Percentiles rank a stretch among this genome's conserved stretches.
phyloP scores from a whole-genome alignment of 768 basidiomycete species.

The Boletus reticuloceps region DNA sequence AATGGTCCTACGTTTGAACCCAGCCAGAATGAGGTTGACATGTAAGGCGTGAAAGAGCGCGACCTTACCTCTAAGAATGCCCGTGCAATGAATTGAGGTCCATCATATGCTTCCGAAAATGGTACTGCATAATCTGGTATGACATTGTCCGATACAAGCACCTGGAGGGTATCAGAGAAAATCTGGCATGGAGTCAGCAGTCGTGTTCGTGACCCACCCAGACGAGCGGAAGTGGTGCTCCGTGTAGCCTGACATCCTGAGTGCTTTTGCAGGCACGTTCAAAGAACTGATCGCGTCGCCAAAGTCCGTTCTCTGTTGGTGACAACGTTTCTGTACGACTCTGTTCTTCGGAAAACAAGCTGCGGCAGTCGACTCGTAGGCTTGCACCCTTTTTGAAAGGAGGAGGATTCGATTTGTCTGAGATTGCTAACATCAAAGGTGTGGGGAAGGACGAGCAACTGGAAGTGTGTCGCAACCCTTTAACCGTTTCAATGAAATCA shows the following conservation, averaged over 20 bases:
- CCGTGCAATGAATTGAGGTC: conserved; percentile 27
- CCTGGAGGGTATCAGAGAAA: conserved; percentile 5
- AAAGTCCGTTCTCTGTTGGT: not conserved
- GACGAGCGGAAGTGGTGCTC: conserved; percentile 25
- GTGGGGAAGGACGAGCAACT: conserved; percentile 2
- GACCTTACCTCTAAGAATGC: conserved; percentile 23
- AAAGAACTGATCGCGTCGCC: conserved; percentile 1
- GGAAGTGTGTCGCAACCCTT: not conserved
- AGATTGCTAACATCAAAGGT: conserved; percentile 12
- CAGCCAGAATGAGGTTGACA: not conserved
- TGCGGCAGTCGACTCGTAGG: conserved; percentile 21
- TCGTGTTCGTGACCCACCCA: conserved; percentile 18
- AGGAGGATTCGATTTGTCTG: conserved; percentile 11
- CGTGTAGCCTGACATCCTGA: conserved; percentile 10
- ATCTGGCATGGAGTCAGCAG: no score
- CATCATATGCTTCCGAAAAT: conserved; percentile 24
- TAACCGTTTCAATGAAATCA: not conserved
- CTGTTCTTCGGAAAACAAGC: conserved; percentile 12
- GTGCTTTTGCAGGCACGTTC: conserved; percentile 9
- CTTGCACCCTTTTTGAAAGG: conserved; percentile 15
- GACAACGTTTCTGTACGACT: not conserved
- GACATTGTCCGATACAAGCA: conserved; percentile 25
- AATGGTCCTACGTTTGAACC: conserved; percentile 20
- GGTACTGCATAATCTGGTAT: conserved; percentile 30
- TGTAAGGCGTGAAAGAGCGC: not conserved